phyloP scores from a whole-genome alignment of 2,329 filamentous ascomycete genomes.

The Paracorniculantispora psalliotae region DNA sequence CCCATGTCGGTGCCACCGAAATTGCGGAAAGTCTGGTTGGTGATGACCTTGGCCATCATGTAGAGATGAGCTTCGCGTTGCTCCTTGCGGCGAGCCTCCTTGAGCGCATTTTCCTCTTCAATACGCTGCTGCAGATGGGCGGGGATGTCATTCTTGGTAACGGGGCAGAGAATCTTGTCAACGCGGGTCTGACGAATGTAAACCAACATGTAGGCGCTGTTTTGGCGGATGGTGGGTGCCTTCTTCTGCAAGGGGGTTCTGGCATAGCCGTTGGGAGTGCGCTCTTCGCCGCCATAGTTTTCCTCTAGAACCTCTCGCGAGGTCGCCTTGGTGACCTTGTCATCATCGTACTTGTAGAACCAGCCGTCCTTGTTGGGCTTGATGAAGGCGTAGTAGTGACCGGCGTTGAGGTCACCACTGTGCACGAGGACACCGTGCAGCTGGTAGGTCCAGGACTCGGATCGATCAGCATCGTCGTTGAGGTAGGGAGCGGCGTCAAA shows the following conservation, averaged over 20 bases:
- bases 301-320: constrained; percentile 90
- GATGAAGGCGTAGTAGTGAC: constrained; percentile 96
- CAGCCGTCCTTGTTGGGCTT: constrained; percentile 89
- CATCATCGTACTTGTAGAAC: constrained; percentile 97
- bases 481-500: constrained; percentile 86
- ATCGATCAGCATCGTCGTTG: constrained; percentile 77
- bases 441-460: constrained; percentile 86
- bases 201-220: constrained; percentile 97
- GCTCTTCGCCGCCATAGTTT: constrained; percentile 90
- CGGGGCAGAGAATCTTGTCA: constrained; percentile 74
- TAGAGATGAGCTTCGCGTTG: constrained; percentile 93
- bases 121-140: constrained; percentile 58
- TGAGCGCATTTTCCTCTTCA: constrained; percentile 72
- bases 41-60: constrained; percentile 77
- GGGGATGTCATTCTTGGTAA: constrained; percentile 74
- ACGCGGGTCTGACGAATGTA: constrained; percentile 85
- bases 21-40: constrained; percentile 71
- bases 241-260: constrained; percentile 50
- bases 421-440: constrained; percentile 94
- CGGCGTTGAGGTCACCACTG: constrained; percentile 92
- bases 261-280: constrained; percentile 40
- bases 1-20: constrained; percentile 84
- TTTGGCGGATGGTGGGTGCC: constrained; percentile 57
- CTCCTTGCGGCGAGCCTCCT: constrained; percentile 77
- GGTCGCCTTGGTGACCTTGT: constrained; percentile 92